Evolutionary conservation across 2,329 filamentous ascomycete genomes (phyloP).

Genomic region (Colletotrichum sp.): DNA sequence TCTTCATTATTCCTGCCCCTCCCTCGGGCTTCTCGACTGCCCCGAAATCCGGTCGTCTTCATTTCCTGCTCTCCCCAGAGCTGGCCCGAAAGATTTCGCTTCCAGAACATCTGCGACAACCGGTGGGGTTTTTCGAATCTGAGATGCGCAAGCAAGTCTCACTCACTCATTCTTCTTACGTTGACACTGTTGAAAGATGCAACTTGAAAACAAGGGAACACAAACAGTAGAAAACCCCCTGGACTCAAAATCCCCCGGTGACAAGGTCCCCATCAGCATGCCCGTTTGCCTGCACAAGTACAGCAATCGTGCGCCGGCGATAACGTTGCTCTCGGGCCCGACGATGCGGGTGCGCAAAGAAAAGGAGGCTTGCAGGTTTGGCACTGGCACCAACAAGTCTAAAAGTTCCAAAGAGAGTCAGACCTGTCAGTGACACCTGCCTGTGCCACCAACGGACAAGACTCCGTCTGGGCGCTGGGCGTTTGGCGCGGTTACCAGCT

Average conservation of each 20-base stretch:
- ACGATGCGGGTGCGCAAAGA: neutral
- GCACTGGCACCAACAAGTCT: neutral
- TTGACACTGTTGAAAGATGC: neutral
- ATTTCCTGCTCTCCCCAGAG: neutral
- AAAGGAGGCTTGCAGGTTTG: neutral
- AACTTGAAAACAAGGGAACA: neutral
- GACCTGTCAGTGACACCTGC: neutral
- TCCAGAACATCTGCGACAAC: neutral
- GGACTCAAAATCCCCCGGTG: neutral
- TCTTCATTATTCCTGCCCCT: neutral
- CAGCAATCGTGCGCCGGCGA: neutral
- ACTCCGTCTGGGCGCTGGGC: neutral
- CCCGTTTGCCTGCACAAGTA: neutral
- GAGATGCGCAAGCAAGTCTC: neutral
- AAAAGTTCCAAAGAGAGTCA: neutral
- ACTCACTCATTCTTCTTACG: neutral
- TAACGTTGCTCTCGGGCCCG: neutral
- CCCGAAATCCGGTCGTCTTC: slow-evolving; percentile 13
- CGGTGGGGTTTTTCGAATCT: neutral
- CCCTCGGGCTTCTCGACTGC: slow-evolving; percentile 7
- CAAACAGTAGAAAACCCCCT: neutral
- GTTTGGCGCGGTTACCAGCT: neutral
- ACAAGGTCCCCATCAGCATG: neutral
- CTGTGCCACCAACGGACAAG: neutral
- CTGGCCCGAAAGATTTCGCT: neutral